Evolutionary conservation across 2,329 filamentous ascomycete genomes (phyloP).

Genomic region (Pseudogymnoascus sp.): DNA sequence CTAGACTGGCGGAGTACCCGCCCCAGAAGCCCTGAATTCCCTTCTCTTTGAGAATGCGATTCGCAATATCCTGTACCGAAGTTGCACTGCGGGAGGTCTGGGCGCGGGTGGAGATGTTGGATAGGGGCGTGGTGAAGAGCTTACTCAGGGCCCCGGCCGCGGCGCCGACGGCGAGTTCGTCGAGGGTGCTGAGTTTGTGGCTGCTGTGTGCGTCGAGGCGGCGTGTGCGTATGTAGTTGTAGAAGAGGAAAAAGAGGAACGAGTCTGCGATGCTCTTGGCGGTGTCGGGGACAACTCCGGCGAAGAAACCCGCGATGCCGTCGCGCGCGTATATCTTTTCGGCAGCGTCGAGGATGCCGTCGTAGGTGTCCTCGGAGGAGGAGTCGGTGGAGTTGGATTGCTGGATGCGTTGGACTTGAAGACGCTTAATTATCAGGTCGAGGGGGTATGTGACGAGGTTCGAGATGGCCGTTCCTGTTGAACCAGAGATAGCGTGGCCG

Average conservation of each 20-base stretch:
- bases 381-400: conserved; percentile 33
- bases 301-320: conserved; percentile 64
- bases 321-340: conserved; percentile 62
- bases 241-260: conserved; percentile 81
- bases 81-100: conserved; percentile 49
- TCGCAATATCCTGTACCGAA: conserved; percentile 48
- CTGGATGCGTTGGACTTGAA: conserved; percentile 64
- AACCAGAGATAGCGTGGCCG: conserved; percentile 74
- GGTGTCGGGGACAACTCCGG: conserved; percentile 54
- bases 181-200: conserved; percentile 37
- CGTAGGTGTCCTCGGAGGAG: conserved; percentile 43
- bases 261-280: conserved; percentile 64
- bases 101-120: conserved; percentile 74
- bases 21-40: conserved; percentile 76
- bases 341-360: conserved; percentile 59
- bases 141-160: conserved; percentile 68
- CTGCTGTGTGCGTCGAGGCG: conserved; percentile 22
- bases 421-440: conserved; percentile 70
- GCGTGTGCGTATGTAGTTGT: conserved; percentile 44
- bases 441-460: conserved; percentile 75
- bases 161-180: conserved; percentile 68
- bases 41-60: conserved; percentile 58
- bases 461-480: conserved; percentile 68
- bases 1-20: conserved; percentile 71
- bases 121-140: conserved; percentile 69